A percentile compares a stretch with the other conserved stretches of the same genome.
These are phyloP conservation scores for Pestalotiopsis sp. DNA, from an alignment of 2,329 filamentous ascomycete species.

Conservation along the genomic window DNA sequence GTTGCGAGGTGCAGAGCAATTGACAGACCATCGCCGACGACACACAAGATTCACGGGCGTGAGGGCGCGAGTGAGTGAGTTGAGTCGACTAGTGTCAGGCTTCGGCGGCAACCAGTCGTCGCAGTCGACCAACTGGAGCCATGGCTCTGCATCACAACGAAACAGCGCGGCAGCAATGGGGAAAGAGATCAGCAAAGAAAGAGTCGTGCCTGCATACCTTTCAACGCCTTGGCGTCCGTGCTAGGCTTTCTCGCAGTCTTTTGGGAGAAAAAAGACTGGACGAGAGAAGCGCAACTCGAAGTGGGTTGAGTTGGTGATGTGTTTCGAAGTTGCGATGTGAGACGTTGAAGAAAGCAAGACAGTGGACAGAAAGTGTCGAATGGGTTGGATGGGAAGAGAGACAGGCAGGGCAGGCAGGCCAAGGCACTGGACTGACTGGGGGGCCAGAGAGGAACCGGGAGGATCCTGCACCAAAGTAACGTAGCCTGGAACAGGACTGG, in stretches of 20 bases:
- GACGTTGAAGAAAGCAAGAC: slow-evolving; percentile 20
- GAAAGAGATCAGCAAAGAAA: slow-evolving; percentile 7
- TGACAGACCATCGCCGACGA: not conserved
- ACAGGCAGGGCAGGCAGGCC: not conserved
- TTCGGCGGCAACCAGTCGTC: not conserved
- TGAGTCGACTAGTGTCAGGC: not conserved
- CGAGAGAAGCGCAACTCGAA: slow-evolving; percentile 17
- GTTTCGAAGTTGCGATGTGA: slow-evolving; percentile 27
- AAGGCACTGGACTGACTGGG: not conserved
- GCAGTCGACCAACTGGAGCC: not conserved
- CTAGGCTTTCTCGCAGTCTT: slow-evolving; percentile 17
- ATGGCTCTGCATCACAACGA: not conserved
- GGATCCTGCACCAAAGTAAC: not conserved
- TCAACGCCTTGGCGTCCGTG: slow-evolving; percentile 14
- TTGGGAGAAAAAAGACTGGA: slow-evolving; percentile 19
- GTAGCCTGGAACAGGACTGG: not conserved
- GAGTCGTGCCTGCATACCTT: slow-evolving; percentile 16
- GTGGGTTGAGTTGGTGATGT: slow-evolving; percentile 20
- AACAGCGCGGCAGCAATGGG: slow-evolving; percentile 9
- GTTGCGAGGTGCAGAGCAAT: not conserved
- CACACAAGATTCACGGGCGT: not conserved
- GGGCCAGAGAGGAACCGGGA: not conserved
- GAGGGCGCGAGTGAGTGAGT: not conserved
- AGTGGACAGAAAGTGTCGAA: slow-evolving; percentile 18
- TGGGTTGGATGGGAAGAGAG: slow-evolving; percentile 10